Evolutionary conservation across 2,329 filamentous ascomycete species (phyloP).

Genomic region (Aureobasidium pullulans): DNA sequence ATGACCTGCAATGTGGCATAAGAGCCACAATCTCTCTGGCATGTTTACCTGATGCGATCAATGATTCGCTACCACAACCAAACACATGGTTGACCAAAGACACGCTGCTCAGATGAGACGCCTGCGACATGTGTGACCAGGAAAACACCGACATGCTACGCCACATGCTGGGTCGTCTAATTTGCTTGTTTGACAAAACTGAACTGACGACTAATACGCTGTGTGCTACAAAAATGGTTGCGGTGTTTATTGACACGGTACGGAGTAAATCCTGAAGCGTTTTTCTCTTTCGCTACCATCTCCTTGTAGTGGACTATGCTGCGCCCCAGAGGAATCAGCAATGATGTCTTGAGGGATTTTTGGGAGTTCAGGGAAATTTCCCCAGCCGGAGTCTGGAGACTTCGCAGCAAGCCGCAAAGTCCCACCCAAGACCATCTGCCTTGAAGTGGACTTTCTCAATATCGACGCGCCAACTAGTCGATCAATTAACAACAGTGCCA

Average conservation of each 20-base stretch:
- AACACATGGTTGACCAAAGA: neutral
- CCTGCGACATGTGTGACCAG: too few species aligned
- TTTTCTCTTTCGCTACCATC: neutral
- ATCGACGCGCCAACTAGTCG: neutral
- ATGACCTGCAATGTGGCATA: too few species aligned
- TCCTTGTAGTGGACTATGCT: neutral
- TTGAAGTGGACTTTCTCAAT: neutral
- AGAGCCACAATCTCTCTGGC: neutral
- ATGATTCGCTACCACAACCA: neutral
- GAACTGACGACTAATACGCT: neutral
- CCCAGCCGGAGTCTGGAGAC: neutral
- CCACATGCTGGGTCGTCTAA: neutral
- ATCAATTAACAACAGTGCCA: neutral
- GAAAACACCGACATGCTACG: too few species aligned
- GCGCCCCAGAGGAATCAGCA: neutral
- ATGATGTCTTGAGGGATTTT: slow-evolving; percentile 11
- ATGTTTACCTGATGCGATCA: neutral
- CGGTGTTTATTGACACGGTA: neutral
- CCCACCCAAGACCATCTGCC: neutral
- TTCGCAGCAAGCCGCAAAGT: neutral
- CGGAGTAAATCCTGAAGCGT: neutral
- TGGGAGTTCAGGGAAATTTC: neutral
- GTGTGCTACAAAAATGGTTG: neutral
- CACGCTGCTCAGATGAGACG: too few species aligned
- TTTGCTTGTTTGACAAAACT: neutral